These are phyloP conservation scores for Asterochloris sp. DNA, from an alignment of 139 green algal species.

Conservation along the genomic window DNA sequence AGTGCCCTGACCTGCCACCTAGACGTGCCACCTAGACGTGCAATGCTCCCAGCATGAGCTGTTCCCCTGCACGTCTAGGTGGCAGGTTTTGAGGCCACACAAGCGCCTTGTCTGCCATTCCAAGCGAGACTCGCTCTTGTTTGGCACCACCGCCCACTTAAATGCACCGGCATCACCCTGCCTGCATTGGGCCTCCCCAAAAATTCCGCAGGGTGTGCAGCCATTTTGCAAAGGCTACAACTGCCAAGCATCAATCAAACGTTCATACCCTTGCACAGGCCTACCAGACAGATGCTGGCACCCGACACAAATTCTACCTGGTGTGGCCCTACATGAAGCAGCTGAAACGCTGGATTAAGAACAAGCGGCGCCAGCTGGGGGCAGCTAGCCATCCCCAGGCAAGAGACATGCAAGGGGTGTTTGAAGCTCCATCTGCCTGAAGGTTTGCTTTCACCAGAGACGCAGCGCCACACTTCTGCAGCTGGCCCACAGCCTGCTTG, in stretches of 20 bases:
- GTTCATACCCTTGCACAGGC: slow-evolving; percentile 23
- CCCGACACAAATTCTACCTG: slow-evolving; percentile 76
- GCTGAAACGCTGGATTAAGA: slow-evolving; percentile 53
- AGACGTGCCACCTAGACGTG: background rate
- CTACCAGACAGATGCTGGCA: slow-evolving; percentile 62
- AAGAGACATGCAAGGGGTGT: background rate
- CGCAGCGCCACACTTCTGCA: too few relatives aligned
- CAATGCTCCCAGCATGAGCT: background rate
- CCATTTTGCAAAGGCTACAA: background rate
- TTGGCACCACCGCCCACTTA: background rate
- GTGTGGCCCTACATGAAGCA: slow-evolving; percentile 69
- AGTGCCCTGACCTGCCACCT: background rate
- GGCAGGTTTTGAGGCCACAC: background rate
- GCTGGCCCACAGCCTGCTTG: too few relatives aligned
- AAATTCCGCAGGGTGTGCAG: background rate
- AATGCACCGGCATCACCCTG: background rate
- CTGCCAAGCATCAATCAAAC: background rate
- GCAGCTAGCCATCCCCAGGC: background rate
- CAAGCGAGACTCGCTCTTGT: background rate
- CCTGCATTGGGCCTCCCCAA: too few relatives aligned
- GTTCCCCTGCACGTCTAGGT: background rate
- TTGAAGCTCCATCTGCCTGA: background rate
- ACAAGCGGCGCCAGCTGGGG: slow-evolving; percentile 9
- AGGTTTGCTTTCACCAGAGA: background rate
- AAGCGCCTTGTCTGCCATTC: background rate